phyloP scores from a whole-genome alignment of 441 rosid genomes.

The Gossypium gossypioides region DNA sequence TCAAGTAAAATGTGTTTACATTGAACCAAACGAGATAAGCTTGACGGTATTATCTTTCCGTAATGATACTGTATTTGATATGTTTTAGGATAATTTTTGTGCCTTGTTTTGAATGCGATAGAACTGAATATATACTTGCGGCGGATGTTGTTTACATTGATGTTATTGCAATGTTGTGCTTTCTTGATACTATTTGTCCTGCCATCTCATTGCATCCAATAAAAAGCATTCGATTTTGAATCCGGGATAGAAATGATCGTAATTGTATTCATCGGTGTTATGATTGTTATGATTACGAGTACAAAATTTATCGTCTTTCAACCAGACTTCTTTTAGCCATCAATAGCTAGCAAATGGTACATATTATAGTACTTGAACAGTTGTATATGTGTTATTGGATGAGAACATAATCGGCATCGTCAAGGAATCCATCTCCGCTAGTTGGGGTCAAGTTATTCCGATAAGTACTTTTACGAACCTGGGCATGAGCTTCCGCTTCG shows the following conservation, averaged over 20 bases:
- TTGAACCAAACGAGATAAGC: not conserved
- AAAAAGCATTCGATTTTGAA: not conserved
- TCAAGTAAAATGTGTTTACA: conserved; percentile 33
- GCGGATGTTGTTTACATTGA: not conserved
- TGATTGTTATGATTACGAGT: not conserved
- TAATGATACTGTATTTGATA: not conserved
- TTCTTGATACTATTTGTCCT: not conserved
- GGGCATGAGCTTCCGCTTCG: conserved; percentile 94
- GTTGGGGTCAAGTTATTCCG: conserved; percentile 74
- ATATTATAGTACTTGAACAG: not conserved
- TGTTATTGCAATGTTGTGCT: not conserved
- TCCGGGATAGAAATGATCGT: not conserved
- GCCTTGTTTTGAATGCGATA: not conserved
- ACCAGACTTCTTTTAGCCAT: not conserved
- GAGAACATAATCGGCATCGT: conserved; percentile 46
- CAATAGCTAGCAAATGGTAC: not conserved
- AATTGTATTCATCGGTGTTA: not conserved
- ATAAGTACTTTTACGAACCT: conserved; percentile 35
- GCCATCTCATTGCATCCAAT: not conserved
- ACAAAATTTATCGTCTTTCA: not conserved
- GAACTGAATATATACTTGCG: not conserved
- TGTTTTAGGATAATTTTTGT: not conserved
- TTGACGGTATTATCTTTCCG: not conserved
- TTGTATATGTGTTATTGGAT: conserved; percentile 30
- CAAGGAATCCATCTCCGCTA: conserved; percentile 42